Percentiles rank a stretch among this genome's conserved stretches.
Conservation (phyloP, 441 rosid genomes). For the Hypseocharis bilobata region DNA sequence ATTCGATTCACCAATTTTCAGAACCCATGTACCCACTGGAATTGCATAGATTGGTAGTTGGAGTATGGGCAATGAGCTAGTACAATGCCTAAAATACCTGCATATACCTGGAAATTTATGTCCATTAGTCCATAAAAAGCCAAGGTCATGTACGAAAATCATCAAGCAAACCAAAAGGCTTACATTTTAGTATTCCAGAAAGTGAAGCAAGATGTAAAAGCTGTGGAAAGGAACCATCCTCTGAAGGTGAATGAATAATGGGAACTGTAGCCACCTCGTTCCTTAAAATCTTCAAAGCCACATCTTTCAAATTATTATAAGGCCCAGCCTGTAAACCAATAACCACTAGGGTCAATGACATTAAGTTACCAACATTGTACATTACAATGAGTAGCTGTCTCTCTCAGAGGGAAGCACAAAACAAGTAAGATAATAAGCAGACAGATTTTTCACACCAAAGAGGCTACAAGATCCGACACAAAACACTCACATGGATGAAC, state of each 20-base stretch:
- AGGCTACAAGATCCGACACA: constrained; percentile 5
- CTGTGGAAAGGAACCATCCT: constrained; percentile 50
- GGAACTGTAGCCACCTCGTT: constrained; percentile 42
- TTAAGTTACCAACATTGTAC: too few relatives aligned
- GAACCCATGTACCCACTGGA: constrained; percentile 50
- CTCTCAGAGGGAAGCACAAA: constrained; percentile 13
- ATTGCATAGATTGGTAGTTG: constrained; percentile 38
- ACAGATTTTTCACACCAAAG: neutral
- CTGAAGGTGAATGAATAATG: constrained; percentile 36
- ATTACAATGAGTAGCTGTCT: neutral
- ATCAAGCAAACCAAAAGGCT: constrained; percentile 21
- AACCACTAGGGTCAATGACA: too few relatives aligned
- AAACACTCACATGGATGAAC: constrained; percentile 42
- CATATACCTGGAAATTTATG: constrained; percentile 39
- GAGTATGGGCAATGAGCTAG: constrained; percentile 43
- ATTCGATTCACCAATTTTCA: constrained; percentile 44
- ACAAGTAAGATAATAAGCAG: constrained; percentile 2
- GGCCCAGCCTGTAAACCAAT: constrained; percentile 57
- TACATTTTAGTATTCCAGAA: constrained; percentile 51
- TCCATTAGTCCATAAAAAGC: constrained; percentile 20
- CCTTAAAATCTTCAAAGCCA: constrained; percentile 42
- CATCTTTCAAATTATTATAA: constrained; percentile 41
- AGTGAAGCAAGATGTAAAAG: constrained; percentile 52
- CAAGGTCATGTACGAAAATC: neutral
- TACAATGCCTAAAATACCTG: constrained; percentile 47